Evolutionary conservation across 2,329 filamentous ascomycete species (phyloP), one percentile per base, ranked within the genome.

Genomic region (Aspergillus neoniger): DNA sequence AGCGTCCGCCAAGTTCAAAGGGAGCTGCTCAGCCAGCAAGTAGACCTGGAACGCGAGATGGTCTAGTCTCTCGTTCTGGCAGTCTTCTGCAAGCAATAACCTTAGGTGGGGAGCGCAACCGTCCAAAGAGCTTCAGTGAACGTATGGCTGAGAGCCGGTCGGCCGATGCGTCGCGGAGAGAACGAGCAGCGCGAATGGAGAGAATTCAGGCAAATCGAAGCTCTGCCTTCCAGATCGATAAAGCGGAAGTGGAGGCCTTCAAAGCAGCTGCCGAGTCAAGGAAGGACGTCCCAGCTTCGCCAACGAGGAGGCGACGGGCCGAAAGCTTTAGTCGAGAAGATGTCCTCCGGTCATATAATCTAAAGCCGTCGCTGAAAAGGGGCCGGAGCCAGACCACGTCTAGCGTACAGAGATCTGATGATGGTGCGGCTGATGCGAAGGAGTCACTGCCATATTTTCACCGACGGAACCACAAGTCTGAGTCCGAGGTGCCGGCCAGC

Each of bases 51-150:
- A 63, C 62, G 50, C 68, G 71, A 59, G 71, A 72, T 32, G 66
- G 69, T 43, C 61, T 63, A 8, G 63, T 65, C 17, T 64, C 73
- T 17, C 70, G 69, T 14, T 60, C 66, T 9, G 63, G 62, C 43
- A 67, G 69, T 53, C 48, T 65, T 8, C 64, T 70, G 21, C 53
- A 55, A 41, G 43, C 53, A n/a, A 44, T 55, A 28, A 55, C 53
- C 12, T 41, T 17, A 60, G 58, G n/a, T 61, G 68, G 8, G 64
- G 70, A 54, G 65, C 67, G 15, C 69, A 70, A 10, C 62, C 67
- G 10, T 67, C 61, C 15, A 73, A 88, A 86, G 68, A 83, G 86
- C 57, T 99, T 98, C 76, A 96, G 91, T 71, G 92, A 98, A 75
- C 84, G 93, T 50, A 85, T 99, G 62, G 88, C 91, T 1, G 87